Evolutionary conservation across 192 early-diverging fungal genomes (phyloP), one percentile per base, ranked within the genome.

Genomic region (Chytriomyces hyalinus): DNA sequence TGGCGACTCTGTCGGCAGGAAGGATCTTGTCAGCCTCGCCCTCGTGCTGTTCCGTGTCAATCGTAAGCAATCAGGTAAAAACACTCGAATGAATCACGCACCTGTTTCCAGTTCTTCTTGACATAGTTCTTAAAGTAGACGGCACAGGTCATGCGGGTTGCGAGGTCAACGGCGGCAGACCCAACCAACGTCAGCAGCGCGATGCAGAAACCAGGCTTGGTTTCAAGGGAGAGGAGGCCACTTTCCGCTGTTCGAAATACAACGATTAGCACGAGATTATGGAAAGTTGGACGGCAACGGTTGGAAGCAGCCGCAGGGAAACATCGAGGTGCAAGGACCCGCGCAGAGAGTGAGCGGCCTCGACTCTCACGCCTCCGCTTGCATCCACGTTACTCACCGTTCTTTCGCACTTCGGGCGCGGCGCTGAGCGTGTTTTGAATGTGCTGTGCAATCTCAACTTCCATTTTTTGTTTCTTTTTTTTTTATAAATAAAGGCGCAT

Each of bases 61-160:
- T 17, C 64, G 45, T 15, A 48, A 50, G 57, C 13, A 20, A 76
- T 17, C 61, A 69, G 7, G 49, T 0, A 44, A 60, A 20, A 43
- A 70, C 2, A 53, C 6, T 13, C 13, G 5, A 51, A 15, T 44
- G 36, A 69, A n/a, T 13, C 44, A 53, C 69, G 15, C 51, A 88
- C 86, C 78, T 78, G 79, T 60, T 85, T 80, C 98, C 98, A 99
- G 77, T 92, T 82, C 74, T 92, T 89, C 75, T 94, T 94, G 77
- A 98, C 86, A 86, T 91, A 96, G 83, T 99, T 99, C 85, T 99
- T 99, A 84, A 99, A 98, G 75, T 94, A 92, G 63, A 99, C 82
- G 22, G 93, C 88, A 6, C 90, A 93, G 5, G 96, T 90, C 76
- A 95, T 91, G 59, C 94, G 90, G 5, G 94, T 83, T 47, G 84